These are phyloP conservation scores for Eucalyptus victrix DNA, from an alignment of 345 rosid genomes.

Conservation along the genomic window DNA sequence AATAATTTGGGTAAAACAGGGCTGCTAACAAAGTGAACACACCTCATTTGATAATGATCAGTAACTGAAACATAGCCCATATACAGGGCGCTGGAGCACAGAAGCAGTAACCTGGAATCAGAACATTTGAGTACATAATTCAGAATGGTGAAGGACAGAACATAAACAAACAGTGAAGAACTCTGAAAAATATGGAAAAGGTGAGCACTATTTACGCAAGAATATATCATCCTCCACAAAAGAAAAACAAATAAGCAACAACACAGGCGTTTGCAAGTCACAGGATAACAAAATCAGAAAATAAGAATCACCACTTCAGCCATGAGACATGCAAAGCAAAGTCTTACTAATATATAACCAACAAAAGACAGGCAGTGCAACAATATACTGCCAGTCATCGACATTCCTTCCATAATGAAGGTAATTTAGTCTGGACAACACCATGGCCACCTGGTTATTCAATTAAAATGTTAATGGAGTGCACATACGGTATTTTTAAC, in stretches of 20 bases:
- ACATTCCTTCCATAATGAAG: background rate
- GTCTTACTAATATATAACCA: background rate
- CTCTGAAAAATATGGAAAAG: background rate
- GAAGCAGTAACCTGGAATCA: background rate
- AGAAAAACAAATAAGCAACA: background rate
- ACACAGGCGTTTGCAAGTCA: background rate
- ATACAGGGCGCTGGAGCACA: background rate
- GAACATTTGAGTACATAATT: background rate
- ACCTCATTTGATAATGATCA: background rate
- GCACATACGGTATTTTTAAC: background rate
- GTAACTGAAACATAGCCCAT: background rate
- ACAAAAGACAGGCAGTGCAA: background rate
- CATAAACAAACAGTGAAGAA: background rate
- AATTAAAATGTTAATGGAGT: background rate
- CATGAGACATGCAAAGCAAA: background rate
- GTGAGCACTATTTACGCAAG: background rate
- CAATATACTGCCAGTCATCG: background rate
- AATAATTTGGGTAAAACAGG: background rate
- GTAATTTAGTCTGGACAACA: background rate
- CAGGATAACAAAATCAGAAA: background rate
- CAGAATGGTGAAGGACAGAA: background rate
- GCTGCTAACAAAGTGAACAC: background rate
- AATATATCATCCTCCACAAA: background rate
- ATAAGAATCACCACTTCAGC: background rate
- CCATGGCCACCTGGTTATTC: background rate